Evolutionary conservation across 352 stramenopile genomes (phyloP), one percentile per base, ranked within the genome.

Genomic region (Peronospora farinosa): DNA sequence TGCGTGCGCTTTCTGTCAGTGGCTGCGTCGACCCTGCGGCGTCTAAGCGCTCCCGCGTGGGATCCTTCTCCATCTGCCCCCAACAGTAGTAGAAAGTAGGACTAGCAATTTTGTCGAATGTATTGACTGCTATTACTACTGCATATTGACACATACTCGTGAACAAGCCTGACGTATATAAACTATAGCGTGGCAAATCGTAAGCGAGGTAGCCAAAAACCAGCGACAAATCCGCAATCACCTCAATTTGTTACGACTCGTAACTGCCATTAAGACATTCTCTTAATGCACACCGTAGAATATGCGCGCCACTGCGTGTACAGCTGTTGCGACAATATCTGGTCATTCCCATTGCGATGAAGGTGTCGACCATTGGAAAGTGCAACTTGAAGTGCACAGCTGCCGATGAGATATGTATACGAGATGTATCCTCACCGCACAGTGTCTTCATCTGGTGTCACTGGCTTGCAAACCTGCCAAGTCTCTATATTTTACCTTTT

Each of bases 1-100:
- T 86, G 64, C 78, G 78, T 32, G 74, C 78, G 30, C 63, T 88
- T 23, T 86, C 74, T 8, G 74, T 88, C 35, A 86, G 69, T 62
- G 69, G 62, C 38, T 82, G 63, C 45, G 55, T 69, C 42, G 73
- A 86, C 39, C 53, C 67, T n/a, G 72, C 59, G 15, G 58, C 69
- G 1, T 43, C 65, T 42, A 88, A 88, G 50, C 78, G 78, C 33
- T 86, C 78, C 35, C 70, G 78, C 9, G 67, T 88, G 3, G 74
- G 70, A 19, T 84, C 78, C 3, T 74, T 86, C 46, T 67, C 59
- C 57, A 79, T 74, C 6, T 36, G 33, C 33, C 11, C 10, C 13
- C 5, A 37, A 59, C 63, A 65, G 61, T 65, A 40, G 47, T 66
- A 69, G 60, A 62, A 31, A 39, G 31, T 53, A 57, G 59, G 19